Base-by-base conservation (phyloP, 148 eudicot species). In the Fagopyrum homotropicum region DNA sequence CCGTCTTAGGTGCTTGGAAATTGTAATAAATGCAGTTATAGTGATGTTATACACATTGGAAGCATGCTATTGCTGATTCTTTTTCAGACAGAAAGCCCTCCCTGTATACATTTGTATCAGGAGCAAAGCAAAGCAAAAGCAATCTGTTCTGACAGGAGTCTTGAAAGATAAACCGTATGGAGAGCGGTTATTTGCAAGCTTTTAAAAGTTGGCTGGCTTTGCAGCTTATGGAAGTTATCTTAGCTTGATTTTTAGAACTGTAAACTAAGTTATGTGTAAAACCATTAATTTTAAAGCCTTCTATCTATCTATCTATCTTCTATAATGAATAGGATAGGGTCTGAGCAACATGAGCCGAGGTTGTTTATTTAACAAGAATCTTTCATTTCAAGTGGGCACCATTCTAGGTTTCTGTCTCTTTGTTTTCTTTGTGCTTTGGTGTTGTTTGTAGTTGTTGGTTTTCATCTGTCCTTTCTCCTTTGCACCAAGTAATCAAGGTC, bases 1-100 rank as follows among this genome's bases (percentile, higher is more conserved):
- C 83, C 78, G 52, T 73, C 73, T 56, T 81, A 80, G 83, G 80
- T 73, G 77, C 85, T 75, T 88, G 95, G 88, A 90, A 80, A 87
- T 86, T 80, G 79, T 81, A 71, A 73, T 74, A 63, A 45, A 72
- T 46, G 74, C 6, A 47, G 47, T 43, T 66, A 66, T 66, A 66
- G 71, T 66, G 15, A 66, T 66, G 71, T 66, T 66, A 66, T 66
- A 46, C 40, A 43, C 46, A 66, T 66, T 66, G 71, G 71, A 66
- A 66, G 14, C 46, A 40, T 66, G 71, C 2, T 66, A 11, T 35
- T 66, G 70, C 19, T 40, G 47, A 66, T 66, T 35, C 46, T 66
- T 66, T 66, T 66, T 66, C 46, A 66, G 71, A 66, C 71, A 40
- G 45, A 72, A 59, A 75, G 74, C 48, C 26, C n/a, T 77, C 69